These are phyloP conservation scores for Pseudogymnoascus sp. DNA, from an alignment of 2,329 filamentous ascomycete genomes.

Conservation along the genomic window DNA sequence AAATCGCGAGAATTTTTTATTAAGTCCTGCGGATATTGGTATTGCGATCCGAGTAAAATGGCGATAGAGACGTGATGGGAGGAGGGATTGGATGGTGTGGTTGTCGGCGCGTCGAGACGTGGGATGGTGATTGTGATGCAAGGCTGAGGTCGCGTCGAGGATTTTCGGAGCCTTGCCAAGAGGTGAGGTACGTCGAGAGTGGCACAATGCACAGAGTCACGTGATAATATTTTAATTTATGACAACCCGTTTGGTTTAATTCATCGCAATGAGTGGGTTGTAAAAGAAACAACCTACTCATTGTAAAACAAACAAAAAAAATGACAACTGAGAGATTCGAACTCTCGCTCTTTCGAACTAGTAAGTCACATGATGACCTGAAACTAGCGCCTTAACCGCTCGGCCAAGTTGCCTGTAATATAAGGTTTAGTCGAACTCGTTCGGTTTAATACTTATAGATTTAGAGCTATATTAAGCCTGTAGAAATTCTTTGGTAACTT, in stretches of 20 bases:
- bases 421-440: too few relatives aligned
- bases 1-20: neutral
- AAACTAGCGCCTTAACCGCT: slow-evolving; percentile 28
- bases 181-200: neutral
- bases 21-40: neutral
- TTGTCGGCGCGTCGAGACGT: slow-evolving; percentile 1
- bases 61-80: neutral
- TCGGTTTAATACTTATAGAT: neutral
- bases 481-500: neutral
- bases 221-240: neutral
- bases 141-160: slow-evolving; percentile 8
- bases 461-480: neutral
- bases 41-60: neutral
- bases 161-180: slow-evolving; percentile 7
- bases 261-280: too few relatives aligned
- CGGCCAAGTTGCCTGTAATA: slow-evolving; percentile 18
- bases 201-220: neutral
- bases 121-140: slow-evolving; percentile 3
- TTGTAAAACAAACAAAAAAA: too few relatives aligned
- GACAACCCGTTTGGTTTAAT: neutral
- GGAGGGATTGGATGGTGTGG: neutral
- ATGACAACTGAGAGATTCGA: slow-evolving; percentile 26
- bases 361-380: slow-evolving; percentile 17
- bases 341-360: slow-evolving; percentile 29
- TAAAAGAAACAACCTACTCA: too few relatives aligned